phyloP scores from a whole-genome alignment of 192 early-diverging fungal species.

The Diversispora epigaea region DNA sequence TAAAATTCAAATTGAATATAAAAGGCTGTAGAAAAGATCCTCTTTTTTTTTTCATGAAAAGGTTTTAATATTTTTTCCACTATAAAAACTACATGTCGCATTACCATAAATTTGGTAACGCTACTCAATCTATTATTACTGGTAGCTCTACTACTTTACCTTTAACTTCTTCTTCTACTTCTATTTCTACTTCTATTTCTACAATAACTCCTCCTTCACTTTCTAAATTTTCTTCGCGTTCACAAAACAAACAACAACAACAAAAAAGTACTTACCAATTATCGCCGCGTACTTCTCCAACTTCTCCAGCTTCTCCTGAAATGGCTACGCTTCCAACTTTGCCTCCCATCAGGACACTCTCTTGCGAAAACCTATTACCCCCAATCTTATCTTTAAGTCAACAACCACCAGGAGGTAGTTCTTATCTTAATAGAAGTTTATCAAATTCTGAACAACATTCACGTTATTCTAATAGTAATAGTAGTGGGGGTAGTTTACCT shows the following conservation, averaged over 20 bases:
- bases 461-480: not conserved
- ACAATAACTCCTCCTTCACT: not conserved
- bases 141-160: not conserved
- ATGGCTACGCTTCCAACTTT: slow-evolving; percentile 19
- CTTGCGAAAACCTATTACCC: slow-evolving; percentile 1
- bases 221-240: slow-evolving; percentile 12
- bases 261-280: not conserved
- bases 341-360: slow-evolving; percentile 16
- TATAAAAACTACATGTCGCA: slow-evolving; percentile 11
- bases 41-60: not conserved
- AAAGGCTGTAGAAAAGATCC: not conserved
- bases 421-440: not conserved
- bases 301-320: not conserved
- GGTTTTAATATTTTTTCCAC: not conserved
- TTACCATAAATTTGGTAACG: slow-evolving; percentile 3
- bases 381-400: slow-evolving; percentile 2
- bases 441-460: not conserved
- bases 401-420: not conserved
- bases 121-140: not conserved
- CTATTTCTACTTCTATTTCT: not conserved
- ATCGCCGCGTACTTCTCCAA: not conserved
- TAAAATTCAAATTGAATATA: not conserved
- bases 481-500: not conserved
- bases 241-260: not conserved
- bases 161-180: not conserved